Base-by-base conservation (phyloP, 176 grass and related monocot species). In the Urochloa ruziziensis region DNA sequence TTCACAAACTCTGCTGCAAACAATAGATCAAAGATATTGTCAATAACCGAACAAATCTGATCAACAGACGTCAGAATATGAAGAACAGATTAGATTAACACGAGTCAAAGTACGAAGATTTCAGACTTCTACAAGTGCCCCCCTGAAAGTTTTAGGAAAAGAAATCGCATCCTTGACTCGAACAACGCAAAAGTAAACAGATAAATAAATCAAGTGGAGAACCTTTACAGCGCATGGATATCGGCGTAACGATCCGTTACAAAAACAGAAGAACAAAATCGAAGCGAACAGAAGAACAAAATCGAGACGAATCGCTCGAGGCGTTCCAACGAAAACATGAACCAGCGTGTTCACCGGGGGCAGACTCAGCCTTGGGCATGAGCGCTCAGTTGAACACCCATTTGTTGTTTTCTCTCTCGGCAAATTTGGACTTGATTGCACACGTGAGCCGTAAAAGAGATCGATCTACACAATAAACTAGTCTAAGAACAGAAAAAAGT, bases 1-100 rank as follows among this genome's bases (percentile, higher is more conserved):
- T 78, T 53, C 74, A 13, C 18, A 25, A 86, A 73, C 46, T 59
- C 60, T 89, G 86, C 15, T 24, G 29, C n/a, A 14, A 23, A 67
- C 8, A 70, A 62, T 14, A 72, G 70, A 52, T 13, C 14, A 74
- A 24, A 74, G 34, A 28, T 21, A 82, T 59, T 16, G 60, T 86
- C 23, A 90, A 10, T 86, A 73, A 9, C 10, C 62, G 43, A 76
- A 62, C 49, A 42, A 54, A 18, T 34, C 44, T 64, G 44, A 80
- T 29, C 36, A 52, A 27, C 60, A 56, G 15, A 7, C 7, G 2
- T 33, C 10, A 33, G 12, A 64, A 54, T 6, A 79, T 16, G 11
- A 5, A 17, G 13, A 61, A 35, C 8, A 39, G 53, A 76, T 43
- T 21, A 68, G 18, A 73, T 36, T 7, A 49, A 86, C 37, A 46